A percentile compares a stretch with the other conserved stretches of the same genome.
Conservation (phyloP, 441 rosid species). For the Mallotus japonicus region DNA sequence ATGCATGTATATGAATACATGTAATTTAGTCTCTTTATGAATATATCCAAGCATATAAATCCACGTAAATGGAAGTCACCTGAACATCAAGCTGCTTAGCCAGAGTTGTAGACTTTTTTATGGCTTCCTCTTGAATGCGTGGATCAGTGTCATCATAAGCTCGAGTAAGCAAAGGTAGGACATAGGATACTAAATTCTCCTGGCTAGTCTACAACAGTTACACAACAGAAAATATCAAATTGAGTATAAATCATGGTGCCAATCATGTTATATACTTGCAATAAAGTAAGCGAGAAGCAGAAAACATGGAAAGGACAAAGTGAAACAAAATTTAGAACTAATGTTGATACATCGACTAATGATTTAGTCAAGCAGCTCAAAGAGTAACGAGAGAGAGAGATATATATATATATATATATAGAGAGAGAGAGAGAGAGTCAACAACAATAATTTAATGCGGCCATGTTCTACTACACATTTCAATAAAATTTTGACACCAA, state of each 20-base stretch:
- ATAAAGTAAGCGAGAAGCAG: background rate
- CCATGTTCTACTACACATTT: background rate
- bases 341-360: background rate
- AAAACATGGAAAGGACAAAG: background rate
- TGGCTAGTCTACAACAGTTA: constrained; percentile 58
- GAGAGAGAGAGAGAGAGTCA: no score
- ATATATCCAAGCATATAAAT: background rate
- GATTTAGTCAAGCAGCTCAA: background rate
- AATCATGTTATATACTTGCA: background rate
- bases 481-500: constrained; percentile 3
- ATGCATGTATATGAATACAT: background rate
- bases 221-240: constrained; percentile 12
- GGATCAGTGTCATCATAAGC: constrained; percentile 90
- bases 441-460: background rate
- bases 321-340: background rate
- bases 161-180: constrained; percentile 82
- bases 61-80: constrained; percentile 46
- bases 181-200: constrained; percentile 62
- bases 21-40: no score
- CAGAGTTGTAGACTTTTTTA: constrained; percentile 70
- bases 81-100: constrained; percentile 82
- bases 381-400: no score
- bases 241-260: background rate
- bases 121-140: constrained; percentile 86
- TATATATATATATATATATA: no score